Evolutionary conservation across 2,329 filamentous ascomycete genomes (phyloP).

Genomic region (Colletotrichum tofieldiae): DNA sequence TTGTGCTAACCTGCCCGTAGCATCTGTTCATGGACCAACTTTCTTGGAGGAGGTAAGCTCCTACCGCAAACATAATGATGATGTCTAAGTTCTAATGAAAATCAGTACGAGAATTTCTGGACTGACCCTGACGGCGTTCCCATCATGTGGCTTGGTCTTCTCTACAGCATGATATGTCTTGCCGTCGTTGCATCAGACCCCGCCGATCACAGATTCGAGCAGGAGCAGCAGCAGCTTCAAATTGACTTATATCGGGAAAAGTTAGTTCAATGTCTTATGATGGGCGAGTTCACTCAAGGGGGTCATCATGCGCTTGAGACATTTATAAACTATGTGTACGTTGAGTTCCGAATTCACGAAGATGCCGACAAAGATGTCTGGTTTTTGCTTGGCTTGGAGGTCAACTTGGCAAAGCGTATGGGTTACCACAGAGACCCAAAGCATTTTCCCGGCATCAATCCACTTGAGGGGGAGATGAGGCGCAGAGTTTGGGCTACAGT

Average conservation of each 20-base stretch:
- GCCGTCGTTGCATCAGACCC: constrained; percentile 47
- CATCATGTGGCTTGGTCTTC: constrained; percentile 50
- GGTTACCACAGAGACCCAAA: constrained; percentile 62
- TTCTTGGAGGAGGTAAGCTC: constrained; percentile 45
- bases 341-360: constrained; percentile 20
- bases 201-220: constrained; percentile 44
- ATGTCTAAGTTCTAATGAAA: neutral
- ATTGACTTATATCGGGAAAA: constrained; percentile 47
- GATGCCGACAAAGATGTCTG: constrained; percentile 41
- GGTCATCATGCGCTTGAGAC: constrained; percentile 43
- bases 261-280: constrained; percentile 49
- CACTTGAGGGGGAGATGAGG: constrained; percentile 62
- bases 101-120: constrained; percentile 52
- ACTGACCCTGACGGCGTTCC: constrained; percentile 42
- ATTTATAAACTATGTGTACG: constrained; percentile 35
- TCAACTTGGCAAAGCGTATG: constrained; percentile 57
- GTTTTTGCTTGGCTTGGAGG: constrained; percentile 52
- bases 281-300: constrained; percentile 50
- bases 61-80: neutral
- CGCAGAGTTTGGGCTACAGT: constrained; percentile 60
- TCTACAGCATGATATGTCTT: constrained; percentile 52
- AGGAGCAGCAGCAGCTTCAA: constrained; percentile 37
- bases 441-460: constrained; percentile 57
- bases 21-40: constrained; percentile 51
- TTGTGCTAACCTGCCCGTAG: constrained; percentile 11